These are phyloP conservation scores for Pythium angustatum DNA, from an alignment of 352 stramenopile genomes.

Conservation along the genomic window DNA sequence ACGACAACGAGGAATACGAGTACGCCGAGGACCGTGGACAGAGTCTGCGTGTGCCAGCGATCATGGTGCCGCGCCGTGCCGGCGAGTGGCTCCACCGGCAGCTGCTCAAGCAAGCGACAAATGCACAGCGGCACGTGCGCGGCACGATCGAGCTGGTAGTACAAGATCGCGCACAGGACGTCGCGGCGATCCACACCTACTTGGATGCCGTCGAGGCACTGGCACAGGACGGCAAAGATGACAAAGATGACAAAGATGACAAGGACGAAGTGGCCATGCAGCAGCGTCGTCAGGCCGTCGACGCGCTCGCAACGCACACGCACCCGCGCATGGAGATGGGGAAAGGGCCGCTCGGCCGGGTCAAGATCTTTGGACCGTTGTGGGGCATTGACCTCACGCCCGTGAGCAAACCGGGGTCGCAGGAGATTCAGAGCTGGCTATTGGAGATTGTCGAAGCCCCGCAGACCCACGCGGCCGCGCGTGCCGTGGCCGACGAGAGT, in stretches of 20 bases:
- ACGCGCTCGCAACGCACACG: conserved; percentile 29
- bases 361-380: conserved; percentile 51
- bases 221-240: conserved; percentile 13
- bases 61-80: conserved; percentile 67
- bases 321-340: conserved; percentile 48
- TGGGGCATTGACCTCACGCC: conserved; percentile 59
- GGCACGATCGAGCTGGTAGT: conserved; percentile 45
- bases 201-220: not conserved
- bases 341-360: conserved; percentile 32
- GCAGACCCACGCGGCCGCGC: not conserved
- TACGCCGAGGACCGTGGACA: conserved; percentile 12
- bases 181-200: conserved; percentile 5
- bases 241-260: not conserved
- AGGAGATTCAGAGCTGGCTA: conserved; percentile 38
- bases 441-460: conserved; percentile 54
- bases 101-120: conserved; percentile 1
- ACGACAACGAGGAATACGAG: conserved; percentile 17
- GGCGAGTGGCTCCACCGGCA: conserved; percentile 55
- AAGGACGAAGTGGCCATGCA: too few species aligned
- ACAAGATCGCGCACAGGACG: conserved; percentile 29
- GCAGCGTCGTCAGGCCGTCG: not conserved
- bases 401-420: conserved; percentile 13
- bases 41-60: conserved; percentile 42
- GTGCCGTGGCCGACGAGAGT: not conserved
- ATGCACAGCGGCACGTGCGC: conserved; percentile 18